Evolutionary conservation across 2,329 filamentous ascomycete species (phyloP), one percentile per base, ranked within the genome.

Genomic region (Phyllosticta capitalensis): DNA sequence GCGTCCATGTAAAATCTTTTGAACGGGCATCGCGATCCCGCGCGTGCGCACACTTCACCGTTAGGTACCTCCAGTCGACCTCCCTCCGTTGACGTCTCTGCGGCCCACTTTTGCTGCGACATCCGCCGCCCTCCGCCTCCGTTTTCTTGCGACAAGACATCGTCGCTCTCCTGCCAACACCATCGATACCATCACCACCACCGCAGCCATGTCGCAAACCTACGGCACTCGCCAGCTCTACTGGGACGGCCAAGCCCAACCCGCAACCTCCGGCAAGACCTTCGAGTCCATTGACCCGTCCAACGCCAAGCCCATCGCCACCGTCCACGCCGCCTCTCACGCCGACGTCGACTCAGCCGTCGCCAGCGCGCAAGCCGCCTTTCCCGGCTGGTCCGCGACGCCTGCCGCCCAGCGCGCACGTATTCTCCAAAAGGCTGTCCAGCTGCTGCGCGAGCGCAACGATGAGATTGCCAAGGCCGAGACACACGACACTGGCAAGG

Each of bases 401-500:
- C 83, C 90, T 1, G 79, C 87, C n/a, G 79, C 88, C 62, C 83
- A 84, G 67, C 88, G 90, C 60, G 84, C 89, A 1, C 84, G 88
- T 60, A 87, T 95, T 65, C 83, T 95, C 9, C 86, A 90, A 28
- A 84, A 83, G 69, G 90, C 90, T 2, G 90, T 88, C 19, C 75
- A 82, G 53, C 74, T 95, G 14, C 79, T 95, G 12, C 87, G 90
- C 53, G 76, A 83, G 64, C 83, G 85, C 64, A 95, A 95, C 72
- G 88, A 95, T 68, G 84, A 85, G 60, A 85, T 95, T 50, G 90
- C 90, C 55, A 81, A 80, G 60, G 78, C 90, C 59, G 90, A 95
- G 76, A 95, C 90, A 1, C 79, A 87, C 67, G 90, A 95, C 72
- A 95, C 90, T 0, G 90, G 91, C 69, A 95, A 95, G 73, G 84